phyloP scores from a whole-genome alignment of 208 protist species.

The Phytomonas sp. region DNA sequence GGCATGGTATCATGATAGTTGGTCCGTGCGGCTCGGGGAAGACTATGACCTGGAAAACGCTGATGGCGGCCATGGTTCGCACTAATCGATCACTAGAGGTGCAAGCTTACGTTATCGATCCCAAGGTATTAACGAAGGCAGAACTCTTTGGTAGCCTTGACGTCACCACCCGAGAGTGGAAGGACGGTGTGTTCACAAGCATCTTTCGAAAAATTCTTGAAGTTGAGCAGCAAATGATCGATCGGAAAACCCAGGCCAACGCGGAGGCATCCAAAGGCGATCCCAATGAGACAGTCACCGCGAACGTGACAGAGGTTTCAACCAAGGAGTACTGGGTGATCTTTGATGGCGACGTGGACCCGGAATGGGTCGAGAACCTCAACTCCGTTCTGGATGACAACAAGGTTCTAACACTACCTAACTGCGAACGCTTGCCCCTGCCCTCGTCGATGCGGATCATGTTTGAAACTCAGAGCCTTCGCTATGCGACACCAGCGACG shows the following conservation, averaged over 20 bases:
- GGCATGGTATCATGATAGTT: constrained; percentile 99
- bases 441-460: constrained; percentile 96
- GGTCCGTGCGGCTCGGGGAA: constrained; percentile 98
- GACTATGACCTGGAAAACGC: constrained; percentile 91
- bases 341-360: constrained; percentile 98
- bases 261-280: background rate
- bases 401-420: constrained; percentile 98
- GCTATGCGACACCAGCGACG: constrained; percentile 97
- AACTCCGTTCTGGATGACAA: constrained; percentile 99
- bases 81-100: constrained; percentile 61
- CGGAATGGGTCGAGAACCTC: constrained; percentile 99
- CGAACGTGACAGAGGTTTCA: background rate
- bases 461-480: constrained; percentile 97
- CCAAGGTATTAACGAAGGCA: constrained; percentile 98
- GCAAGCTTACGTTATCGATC: constrained; percentile 95
- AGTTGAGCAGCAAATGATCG: constrained; percentile 38
- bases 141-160: constrained; percentile 98
- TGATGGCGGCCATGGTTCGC: constrained; percentile 92
- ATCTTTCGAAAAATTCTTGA: constrained; percentile 96
- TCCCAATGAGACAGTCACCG: background rate
- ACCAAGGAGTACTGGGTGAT: constrained; percentile 96
- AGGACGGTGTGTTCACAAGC: constrained; percentile 98
- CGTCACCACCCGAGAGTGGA: constrained; percentile 98
- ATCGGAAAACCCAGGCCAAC: background rate
- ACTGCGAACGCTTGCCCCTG: constrained; percentile 97